phyloP scores from a whole-genome alignment of 108 stramenopile species.

The Stephanodiscus minutulus region DNA sequence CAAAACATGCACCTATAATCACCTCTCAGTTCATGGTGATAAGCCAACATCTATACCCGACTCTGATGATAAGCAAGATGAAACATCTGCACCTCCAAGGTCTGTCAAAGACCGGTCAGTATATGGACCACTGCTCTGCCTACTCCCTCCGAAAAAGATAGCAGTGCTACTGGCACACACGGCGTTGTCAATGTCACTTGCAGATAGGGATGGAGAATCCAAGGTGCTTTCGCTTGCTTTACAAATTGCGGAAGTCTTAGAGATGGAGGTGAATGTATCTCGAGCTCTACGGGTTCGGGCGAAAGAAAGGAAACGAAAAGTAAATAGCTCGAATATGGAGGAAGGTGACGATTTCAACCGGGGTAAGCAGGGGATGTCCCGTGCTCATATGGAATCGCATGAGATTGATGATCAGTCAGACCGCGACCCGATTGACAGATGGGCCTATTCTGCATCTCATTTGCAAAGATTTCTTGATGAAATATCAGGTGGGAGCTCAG shows the following conservation, averaged over 20 bases:
- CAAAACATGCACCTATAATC: conserved; percentile 9
- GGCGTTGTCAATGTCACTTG: conserved; percentile 60
- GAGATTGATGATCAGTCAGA: conserved; percentile 9
- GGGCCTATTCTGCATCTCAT: conserved; percentile 48
- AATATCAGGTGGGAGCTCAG: conserved; percentile 22
- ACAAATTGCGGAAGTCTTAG: conserved; percentile 72
- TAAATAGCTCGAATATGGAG: conserved; percentile 2
- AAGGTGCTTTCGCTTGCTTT: conserved; percentile 62
- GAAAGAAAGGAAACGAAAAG: conserved; percentile 13
- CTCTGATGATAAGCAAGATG: conserved; percentile 1
- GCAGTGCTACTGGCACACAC: conserved; percentile 88
- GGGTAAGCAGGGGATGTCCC: conserved; percentile 20
- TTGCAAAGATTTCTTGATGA: conserved; percentile 47
- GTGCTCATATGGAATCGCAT: neutral
- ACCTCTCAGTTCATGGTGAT: conserved; percentile 8
- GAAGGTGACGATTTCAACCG: conserved; percentile 6
- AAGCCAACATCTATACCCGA: conserved; percentile 14
- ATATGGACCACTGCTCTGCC: conserved; percentile 86
- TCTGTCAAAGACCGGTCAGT: conserved; percentile 47
- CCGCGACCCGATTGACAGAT: conserved; percentile 24
- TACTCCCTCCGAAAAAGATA: conserved; percentile 84
- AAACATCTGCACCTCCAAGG: conserved; percentile 15
- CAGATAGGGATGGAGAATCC: conserved; percentile 47
- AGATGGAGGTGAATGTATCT: conserved; percentile 85
- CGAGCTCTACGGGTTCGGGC: conserved; percentile 63